Evolutionary conservation across 202 grass and related monocot genomes (phyloP), one percentile per base, ranked within the genome.

Genomic region (Thinopyrum obtusiflorum): DNA sequence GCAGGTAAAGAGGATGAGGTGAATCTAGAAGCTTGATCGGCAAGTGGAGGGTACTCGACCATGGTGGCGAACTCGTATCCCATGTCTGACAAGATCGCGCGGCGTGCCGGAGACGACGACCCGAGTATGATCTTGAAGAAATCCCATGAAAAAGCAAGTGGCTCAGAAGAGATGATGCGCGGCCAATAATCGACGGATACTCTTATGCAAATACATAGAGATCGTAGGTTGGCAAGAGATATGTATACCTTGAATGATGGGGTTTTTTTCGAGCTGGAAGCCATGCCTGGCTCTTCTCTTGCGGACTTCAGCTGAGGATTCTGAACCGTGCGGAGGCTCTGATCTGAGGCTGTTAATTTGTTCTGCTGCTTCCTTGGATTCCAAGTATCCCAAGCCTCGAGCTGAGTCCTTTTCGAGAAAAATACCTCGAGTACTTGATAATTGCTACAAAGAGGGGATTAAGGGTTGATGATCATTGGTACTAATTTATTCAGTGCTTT

Each of bases 21-120:
- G 61, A 23, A 40, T 64, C 27, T 13, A 21, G 15, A 15, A 24
- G 15, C 17, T 49, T 49, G 46, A 49, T 49, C 0, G 46, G 4
- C 0, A 6, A 49, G 14, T 49, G 46, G 0, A 49, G 46, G 46
- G 46, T 49, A 11, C 14, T 27, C 4, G 61, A 93, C 88, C 91
- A 88, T 83, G 88, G 90, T 64, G 35, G 83, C 82, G 74, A 94
- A 94, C 4, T 88, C 61, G 37, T 90, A 90, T 60, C 88, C 90
- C 90, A 94, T 94, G 11, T 90, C 83, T 11, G 75, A 69, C 84
- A 94, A 28, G 81, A 94, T 90, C 31, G 82, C 79, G 68, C 85
- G 88, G 64, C 90, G 88, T 23, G 93, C 89, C 18, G 88, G 90
- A 23, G 93, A 94, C 49, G 88, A 92, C 33, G 93, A 92, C 8